Evolutionary conservation across 305 asterid genomes (phyloP).

Genomic region (Striga hermonthica): DNA sequence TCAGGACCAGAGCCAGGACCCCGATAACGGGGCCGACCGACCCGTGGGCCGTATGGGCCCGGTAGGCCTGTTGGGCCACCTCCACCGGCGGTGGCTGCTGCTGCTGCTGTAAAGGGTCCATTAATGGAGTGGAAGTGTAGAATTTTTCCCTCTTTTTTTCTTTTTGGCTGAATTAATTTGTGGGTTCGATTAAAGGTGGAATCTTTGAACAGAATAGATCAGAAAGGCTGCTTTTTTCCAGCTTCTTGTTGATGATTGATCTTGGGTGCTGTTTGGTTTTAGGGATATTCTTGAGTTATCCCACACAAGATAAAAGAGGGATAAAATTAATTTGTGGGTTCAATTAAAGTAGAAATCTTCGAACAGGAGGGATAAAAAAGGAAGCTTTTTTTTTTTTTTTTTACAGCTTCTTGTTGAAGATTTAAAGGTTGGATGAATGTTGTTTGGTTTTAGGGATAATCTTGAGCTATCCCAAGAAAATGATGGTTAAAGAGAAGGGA

Average conservation of each 20-base stretch:
- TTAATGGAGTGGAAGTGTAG: conserved; percentile 37
- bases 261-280: too few relatives aligned
- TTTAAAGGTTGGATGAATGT: conserved; percentile 4
- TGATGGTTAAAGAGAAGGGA: not conserved
- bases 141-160: conserved; percentile 38
- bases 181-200: too few relatives aligned
- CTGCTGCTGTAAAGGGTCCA: conserved; percentile 41
- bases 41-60: conserved; percentile 59
- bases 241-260: too few relatives aligned
- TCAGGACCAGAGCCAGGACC: conserved; percentile 61
- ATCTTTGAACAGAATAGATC: too few relatives aligned
- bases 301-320: not conserved
- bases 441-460: conserved; percentile 25
- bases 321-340: too few relatives aligned
- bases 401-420: conserved; percentile 1
- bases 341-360: too few relatives aligned
- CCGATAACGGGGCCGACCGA: conserved; percentile 80
- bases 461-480: conserved; percentile 3
- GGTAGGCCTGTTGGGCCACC: conserved; percentile 52
- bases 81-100: conserved; percentile 56
- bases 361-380: not conserved
- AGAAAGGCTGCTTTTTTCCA: too few relatives aligned
- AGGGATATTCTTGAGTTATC: not conserved
- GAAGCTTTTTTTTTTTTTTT: too few relatives aligned
- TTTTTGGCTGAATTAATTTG: too few relatives aligned